phyloP scores from a whole-genome alignment of 345 rosid genomes.

The Eucalyptus erythrocorys region DNA sequence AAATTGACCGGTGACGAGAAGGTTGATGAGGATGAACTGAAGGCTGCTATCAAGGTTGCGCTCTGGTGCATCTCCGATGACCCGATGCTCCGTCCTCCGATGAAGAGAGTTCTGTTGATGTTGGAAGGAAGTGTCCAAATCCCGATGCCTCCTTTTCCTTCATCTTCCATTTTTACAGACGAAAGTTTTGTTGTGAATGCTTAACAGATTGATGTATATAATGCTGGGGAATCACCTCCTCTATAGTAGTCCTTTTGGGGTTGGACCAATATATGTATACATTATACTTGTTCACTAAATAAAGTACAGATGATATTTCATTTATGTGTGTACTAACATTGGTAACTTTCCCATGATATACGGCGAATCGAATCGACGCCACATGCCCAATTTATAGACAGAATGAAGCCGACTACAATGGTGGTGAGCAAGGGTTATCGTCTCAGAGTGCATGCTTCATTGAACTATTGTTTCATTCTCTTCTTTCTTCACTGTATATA shows the following conservation, averaged over 20 bases:
- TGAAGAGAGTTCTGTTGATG: constrained; percentile 1
- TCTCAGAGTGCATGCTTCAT: not conserved
- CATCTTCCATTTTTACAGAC: not conserved
- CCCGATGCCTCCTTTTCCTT: not conserved
- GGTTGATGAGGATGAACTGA: not conserved
- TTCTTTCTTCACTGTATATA: not conserved
- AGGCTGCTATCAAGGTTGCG: not conserved
- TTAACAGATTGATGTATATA: not conserved
- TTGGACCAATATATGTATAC: not conserved
- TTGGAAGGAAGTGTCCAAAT: constrained; percentile 1
- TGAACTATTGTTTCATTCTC: not conserved
- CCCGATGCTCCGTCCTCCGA: constrained; percentile 1
- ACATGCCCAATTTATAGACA: not conserved
- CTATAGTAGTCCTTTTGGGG: not conserved
- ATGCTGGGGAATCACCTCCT: not conserved
- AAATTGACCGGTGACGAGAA: not conserved
- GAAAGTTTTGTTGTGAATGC: not conserved
- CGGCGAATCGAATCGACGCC: not conserved
- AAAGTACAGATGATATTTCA: not conserved
- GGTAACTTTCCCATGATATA: not conserved
- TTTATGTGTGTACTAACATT: not conserved
- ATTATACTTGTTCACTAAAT: not conserved
- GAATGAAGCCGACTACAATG: not conserved
- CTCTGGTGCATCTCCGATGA: constrained; percentile 9
- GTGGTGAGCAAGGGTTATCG: not conserved